Conservation (phyloP, 1,284 basidiomycete species). For the Trichosporon sp. region DNA sequence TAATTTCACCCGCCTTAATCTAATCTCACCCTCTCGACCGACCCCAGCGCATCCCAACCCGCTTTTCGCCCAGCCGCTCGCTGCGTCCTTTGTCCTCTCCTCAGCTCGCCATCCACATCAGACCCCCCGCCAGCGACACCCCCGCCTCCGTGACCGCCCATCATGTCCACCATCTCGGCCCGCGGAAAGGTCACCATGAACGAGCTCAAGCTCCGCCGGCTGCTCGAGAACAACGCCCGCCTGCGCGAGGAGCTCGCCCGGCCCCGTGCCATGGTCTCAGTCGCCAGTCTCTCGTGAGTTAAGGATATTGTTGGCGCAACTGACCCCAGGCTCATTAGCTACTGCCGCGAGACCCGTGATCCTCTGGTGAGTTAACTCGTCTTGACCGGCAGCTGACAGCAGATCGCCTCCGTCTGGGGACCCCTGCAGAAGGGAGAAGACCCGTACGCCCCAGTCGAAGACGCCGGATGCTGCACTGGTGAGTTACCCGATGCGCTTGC, state of each 20-base stretch:
- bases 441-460: conserved; percentile 35
- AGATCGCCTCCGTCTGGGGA: conserved; percentile 91
- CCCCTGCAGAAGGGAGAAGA: conserved; percentile 74
- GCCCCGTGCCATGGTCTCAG: conserved; percentile 82
- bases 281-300: conserved; percentile 61
- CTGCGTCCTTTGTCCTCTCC: neutral
- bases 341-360: conserved; percentile 87
- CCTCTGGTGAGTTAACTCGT: conserved; percentile 60
- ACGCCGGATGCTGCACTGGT: conserved; percentile 40
- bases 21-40: neutral
- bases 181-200: conserved; percentile 62
- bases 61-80: neutral
- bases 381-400: neutral
- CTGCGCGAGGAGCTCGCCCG: conserved; percentile 84
- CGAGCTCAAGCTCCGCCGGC: conserved; percentile 88
- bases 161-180: conserved; percentile 26
- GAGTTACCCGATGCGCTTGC: conserved; percentile 10
- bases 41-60: neutral
- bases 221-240: conserved; percentile 90
- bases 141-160: neutral
- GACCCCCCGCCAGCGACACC: neutral
- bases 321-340: conserved; percentile 72
- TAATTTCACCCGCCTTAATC: neutral
- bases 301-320: no score
- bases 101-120: neutral